phyloP scores from a whole-genome alignment of 73 alveolate genomes.

The Paramecium biaurelia region DNA sequence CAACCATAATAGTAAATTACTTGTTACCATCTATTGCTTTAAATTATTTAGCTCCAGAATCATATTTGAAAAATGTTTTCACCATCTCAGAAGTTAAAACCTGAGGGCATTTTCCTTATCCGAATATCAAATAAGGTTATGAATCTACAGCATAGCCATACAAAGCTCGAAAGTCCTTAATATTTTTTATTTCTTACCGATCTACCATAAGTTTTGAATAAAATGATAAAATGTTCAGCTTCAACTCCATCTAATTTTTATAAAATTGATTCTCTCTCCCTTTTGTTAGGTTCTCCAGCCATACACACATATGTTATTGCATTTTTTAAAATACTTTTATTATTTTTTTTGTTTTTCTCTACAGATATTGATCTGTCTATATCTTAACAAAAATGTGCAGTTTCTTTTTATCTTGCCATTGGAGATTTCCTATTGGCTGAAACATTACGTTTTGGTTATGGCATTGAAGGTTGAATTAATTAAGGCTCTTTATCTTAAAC shows the following conservation, averaged over 20 bases:
- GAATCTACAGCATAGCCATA: constrained; percentile 32
- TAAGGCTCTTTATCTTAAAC: neutral
- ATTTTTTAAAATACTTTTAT: constrained; percentile 67
- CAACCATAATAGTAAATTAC: constrained; percentile 61
- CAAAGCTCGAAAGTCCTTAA: constrained; percentile 60
- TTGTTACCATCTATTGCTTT: constrained; percentile 60
- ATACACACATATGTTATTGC: constrained; percentile 70
- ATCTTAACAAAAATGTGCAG: constrained; percentile 13
- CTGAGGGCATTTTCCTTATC: constrained; percentile 43
- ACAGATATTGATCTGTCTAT: neutral
- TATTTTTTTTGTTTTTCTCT: constrained; percentile 52
- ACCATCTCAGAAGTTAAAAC: constrained; percentile 51
- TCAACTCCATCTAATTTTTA: constrained; percentile 40
- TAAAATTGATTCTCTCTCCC: constrained; percentile 62
- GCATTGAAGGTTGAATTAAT: neutral
- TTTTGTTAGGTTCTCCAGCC: constrained; percentile 72
- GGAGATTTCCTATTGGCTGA: constrained; percentile 48
- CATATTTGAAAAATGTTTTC: constrained; percentile 59
- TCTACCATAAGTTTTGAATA: constrained; percentile 61
- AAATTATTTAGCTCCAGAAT: constrained; percentile 67
- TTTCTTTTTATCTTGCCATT: constrained; percentile 24
- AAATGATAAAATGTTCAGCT: constrained; percentile 42
- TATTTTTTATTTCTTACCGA: constrained; percentile 20
- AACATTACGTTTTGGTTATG: neutral
- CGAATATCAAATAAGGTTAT: constrained; percentile 12